phyloP scores from a whole-genome alignment of 306 rosid genomes.

The Acacia melanoxylon region DNA sequence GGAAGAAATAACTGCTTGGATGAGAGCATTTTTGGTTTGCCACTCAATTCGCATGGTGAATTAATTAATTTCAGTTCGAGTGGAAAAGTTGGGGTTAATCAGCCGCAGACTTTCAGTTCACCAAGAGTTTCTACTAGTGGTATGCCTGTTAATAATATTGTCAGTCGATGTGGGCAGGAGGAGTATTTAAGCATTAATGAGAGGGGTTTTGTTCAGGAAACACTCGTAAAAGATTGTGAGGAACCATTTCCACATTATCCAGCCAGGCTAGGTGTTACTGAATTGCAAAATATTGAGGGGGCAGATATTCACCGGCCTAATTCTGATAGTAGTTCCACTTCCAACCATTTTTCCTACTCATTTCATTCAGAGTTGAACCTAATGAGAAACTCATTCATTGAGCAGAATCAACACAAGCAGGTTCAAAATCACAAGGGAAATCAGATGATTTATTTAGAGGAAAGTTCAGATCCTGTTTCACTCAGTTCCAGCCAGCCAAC shows the following conservation, averaged over 20 bases:
- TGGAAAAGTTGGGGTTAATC: constrained; percentile 35
- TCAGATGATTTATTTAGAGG: constrained; percentile 40
- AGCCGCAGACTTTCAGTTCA: constrained; percentile 36
- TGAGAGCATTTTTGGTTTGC: constrained; percentile 57
- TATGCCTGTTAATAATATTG: constrained; percentile 34
- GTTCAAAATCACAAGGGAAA: constrained; percentile 39
- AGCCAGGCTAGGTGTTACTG: constrained; percentile 57
- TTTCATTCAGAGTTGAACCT: constrained; percentile 45
- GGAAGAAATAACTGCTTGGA: constrained; percentile 39
- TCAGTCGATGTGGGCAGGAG: constrained; percentile 35
- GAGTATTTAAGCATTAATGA: constrained; percentile 43
- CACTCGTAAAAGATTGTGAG: constrained; percentile 36
- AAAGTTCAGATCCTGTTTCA: constrained; percentile 36
- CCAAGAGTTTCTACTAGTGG: constrained; percentile 40
- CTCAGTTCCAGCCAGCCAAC: constrained; percentile 56
- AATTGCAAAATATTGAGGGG: constrained; percentile 43
- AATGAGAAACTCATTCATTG: constrained; percentile 35
- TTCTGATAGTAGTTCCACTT: constrained; percentile 46
- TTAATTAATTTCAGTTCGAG: constrained; percentile 61
- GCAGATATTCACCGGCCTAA: constrained; percentile 43
- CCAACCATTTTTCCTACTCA: constrained; percentile 32
- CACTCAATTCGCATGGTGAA: constrained; percentile 82
- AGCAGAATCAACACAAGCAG: constrained; percentile 43
- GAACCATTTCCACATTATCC: constrained; percentile 52
- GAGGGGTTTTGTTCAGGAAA: constrained; percentile 41